A percentile compares a stretch with the other conserved stretches of the same genome.
Evolutionary conservation across 371 early-diverging fungal species (phyloP).

Genomic region (Circinella umbellata): DNA sequence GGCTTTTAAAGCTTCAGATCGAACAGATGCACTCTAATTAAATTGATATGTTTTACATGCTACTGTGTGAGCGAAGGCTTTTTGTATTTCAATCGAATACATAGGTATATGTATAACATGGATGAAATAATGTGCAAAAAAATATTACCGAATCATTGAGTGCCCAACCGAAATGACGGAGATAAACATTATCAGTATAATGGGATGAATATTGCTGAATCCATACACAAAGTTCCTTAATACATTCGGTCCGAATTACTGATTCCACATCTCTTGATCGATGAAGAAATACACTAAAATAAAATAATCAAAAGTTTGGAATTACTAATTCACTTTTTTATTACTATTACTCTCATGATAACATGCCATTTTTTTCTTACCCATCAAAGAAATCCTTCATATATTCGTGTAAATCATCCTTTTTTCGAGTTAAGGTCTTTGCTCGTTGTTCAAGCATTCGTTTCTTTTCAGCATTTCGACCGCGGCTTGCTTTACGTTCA

Average conservation of each 20-base stretch:
- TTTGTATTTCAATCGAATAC: too few species aligned
- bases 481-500: constrained; percentile 19
- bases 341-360: too few species aligned
- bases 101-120: too few species aligned
- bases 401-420: constrained; percentile 46
- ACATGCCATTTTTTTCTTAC: constrained; percentile 21
- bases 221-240: constrained; percentile 82
- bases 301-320: neutral
- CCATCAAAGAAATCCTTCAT: constrained; percentile 69
- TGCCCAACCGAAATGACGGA: constrained; percentile 88
- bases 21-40: constrained; percentile 54
- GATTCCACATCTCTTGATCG: constrained; percentile 91
- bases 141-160: constrained; percentile 77
- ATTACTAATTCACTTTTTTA: too few species aligned
- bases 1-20: constrained; percentile 66
- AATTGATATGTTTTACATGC: neutral
- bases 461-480: constrained; percentile 20
- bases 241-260: constrained; percentile 83
- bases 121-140: neutral
- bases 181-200: constrained; percentile 75
- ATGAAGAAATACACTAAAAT: constrained; percentile 78
- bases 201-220: constrained; percentile 67
- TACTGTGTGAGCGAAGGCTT: too few species aligned
- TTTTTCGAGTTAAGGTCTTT: constrained; percentile 20
- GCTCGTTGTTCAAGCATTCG: constrained; percentile 26